phyloP scores from a whole-genome alignment of 352 stramenopile species.

The Globisporangium megalacanthum region DNA sequence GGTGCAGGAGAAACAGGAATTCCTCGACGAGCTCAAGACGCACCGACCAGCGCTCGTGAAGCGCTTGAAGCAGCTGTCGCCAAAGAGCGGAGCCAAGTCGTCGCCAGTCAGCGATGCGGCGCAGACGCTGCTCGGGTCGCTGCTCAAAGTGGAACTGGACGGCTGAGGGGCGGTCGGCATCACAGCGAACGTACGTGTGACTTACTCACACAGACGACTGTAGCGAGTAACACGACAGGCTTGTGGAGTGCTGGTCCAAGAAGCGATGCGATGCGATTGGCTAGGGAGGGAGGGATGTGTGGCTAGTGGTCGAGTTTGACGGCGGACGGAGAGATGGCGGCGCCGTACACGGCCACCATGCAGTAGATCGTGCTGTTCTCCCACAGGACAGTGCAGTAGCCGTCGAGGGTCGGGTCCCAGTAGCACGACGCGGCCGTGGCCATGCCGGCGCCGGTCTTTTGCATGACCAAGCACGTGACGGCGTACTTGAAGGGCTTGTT shows the following conservation, averaged over 20 bases:
- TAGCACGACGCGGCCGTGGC: slow-evolving; percentile 66
- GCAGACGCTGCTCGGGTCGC: slow-evolving; percentile 40
- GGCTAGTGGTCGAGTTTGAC: slow-evolving; percentile 65
- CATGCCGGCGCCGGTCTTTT: slow-evolving; percentile 75
- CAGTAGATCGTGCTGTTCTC: slow-evolving; percentile 85
- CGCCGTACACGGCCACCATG: slow-evolving; percentile 78
- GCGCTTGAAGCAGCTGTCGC: slow-evolving; percentile 28
- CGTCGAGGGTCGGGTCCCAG: slow-evolving; percentile 73
- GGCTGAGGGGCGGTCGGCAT: slow-evolving; percentile 2
- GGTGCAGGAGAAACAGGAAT: slow-evolving; percentile 42
- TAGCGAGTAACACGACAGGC: background rate
- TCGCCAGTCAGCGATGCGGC: slow-evolving; percentile 44
- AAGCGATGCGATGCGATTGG: too few relatives aligned
- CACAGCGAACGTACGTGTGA: background rate
- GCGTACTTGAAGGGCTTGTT: slow-evolving; percentile 86
- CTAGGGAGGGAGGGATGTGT: background rate
- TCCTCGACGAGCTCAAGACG: slow-evolving; percentile 32
- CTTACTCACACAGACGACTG: background rate
- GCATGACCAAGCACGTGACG: slow-evolving; percentile 84
- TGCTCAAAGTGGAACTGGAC: slow-evolving; percentile 16
- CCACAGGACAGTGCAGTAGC: slow-evolving; percentile 80
- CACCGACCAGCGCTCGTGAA: slow-evolving; percentile 25
- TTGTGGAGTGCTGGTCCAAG: background rate
- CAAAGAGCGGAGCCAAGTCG: slow-evolving; percentile 13
- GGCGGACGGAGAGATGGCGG: slow-evolving; percentile 71